Percentiles rank a stretch among this genome's conserved stretches.
Conservation (phyloP, 495 filamentous ascomycete species). For the Thozetella sp. region DNA sequence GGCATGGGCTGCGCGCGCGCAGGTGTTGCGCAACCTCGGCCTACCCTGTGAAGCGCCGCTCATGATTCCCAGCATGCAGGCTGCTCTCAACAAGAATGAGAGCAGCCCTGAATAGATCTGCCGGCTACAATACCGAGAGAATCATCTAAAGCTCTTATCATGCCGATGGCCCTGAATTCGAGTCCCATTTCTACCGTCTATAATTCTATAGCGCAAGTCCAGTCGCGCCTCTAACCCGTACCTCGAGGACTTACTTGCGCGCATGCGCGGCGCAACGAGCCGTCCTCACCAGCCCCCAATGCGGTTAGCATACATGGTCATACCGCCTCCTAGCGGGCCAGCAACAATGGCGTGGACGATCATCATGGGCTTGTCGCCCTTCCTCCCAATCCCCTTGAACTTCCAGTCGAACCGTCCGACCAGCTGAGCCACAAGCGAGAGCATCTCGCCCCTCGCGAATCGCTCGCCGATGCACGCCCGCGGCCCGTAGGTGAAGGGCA, state of each 20-base stretch:
- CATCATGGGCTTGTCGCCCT: background rate
- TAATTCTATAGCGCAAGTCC: too few species aligned
- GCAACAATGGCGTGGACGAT: background rate
- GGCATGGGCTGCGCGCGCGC: constrained; percentile 46
- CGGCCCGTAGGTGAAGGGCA: constrained; percentile 40
- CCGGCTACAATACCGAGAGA: too few species aligned
- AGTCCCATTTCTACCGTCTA: too few species aligned
- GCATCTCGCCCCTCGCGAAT: constrained; percentile 41
- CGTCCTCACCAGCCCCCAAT: background rate
- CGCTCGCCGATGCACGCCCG: constrained; percentile 39
- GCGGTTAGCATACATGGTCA: background rate
- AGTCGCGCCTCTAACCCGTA: too few species aligned
- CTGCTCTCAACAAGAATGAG: too few species aligned
- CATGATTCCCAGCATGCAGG: background rate
- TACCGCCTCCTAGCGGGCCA: background rate
- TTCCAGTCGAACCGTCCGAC: background rate
- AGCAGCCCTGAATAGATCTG: too few species aligned
- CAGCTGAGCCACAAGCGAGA: background rate
- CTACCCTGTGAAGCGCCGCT: background rate
- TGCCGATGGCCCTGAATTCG: too few species aligned
- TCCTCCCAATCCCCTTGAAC: background rate
- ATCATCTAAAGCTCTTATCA: too few species aligned
- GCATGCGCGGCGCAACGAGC: too few species aligned
- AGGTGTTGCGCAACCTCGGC: constrained; percentile 10
- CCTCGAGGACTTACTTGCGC: too few species aligned